Evolutionary conservation across 331 rosid species (phyloP), one percentile per base, ranked within the genome.

Genomic region (Phaseolus coccineus): DNA sequence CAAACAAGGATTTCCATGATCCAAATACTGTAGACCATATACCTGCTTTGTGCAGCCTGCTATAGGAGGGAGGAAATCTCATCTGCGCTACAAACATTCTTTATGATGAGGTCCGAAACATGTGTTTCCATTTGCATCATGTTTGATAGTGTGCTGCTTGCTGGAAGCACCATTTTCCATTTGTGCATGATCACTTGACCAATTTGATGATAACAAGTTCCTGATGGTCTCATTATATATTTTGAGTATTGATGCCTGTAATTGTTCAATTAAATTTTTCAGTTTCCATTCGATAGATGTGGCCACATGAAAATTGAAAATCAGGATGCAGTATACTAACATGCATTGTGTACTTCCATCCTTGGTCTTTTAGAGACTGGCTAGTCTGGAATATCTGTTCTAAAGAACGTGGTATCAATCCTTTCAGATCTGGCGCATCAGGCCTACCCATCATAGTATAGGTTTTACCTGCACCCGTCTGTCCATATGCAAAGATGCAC

Each of bases 361-460:
- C 99, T 62, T 90, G 98, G 66, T 84, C 77, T 81, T 88, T 87
- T 52, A 89, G 93, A 33, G 92, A 77, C 77, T 93, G 97, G 78
- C 96, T 96, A 2, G 73, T 75, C 80, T 93, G 92, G 73, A 96
- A 96, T 71, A 96, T 90, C 51, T 96, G 98, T 82, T 96, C 99
- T 4, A 96, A 86, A 3, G 99, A 91, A 64, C 97, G 98, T 1
- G 99, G 99, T 61, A 96, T 96, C 82, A 96, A 56, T 61, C 99
- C 99, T 87, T 91, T 96, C 68, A 91, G 82, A 44, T 89, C 98
- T 8, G 91, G 74, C 51, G 90, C 85, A 48, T 90, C 94, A 5
- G 98, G 96, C 69, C 87, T 91, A 25, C 99, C 99, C 96, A 95
- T 92, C 98, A 94, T 94, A 46, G 98, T 94, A 77, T 89, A 89